Evolutionary conservation across 2,329 filamentous ascomycete species (phyloP), one percentile per base, ranked within the genome.

Genomic region (Aulographum hederae): DNA sequence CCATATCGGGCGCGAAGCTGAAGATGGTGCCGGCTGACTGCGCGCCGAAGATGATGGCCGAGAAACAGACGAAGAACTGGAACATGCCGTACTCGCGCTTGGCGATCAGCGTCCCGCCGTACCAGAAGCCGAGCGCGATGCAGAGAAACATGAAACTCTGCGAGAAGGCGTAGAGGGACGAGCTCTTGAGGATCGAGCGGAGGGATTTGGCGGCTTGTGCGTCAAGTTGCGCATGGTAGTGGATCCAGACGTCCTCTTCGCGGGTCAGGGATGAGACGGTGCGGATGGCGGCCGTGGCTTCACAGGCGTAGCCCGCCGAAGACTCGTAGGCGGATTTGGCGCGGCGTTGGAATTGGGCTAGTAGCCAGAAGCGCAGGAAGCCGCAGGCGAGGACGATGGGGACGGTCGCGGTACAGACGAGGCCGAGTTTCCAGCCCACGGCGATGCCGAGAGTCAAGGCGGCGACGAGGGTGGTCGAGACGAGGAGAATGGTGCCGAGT

Each of bases 1-100:
- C 77, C 78, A 92, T 91, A 41, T 93, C 82, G 1, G 84, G 81
- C 0, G 81, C 81, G 50, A 86, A 93, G 4, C 73, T 82, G 61
- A 89, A 94, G 46, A 86, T 76, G 11, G 74, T 78, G 5, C 86
- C 86, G 2, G 86, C 86, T 3, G 84, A 89, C 52, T 95, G 86
- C 0, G 84, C 78, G 33, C 85, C 82, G 45, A 92, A 94, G 45
- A 94, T 78, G 43, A 95, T 69, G 28, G 82, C 67, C 37, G 76
- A 73, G 56, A 93, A 94, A 45, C 80, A 84, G 29, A 93, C 63
- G 57, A 94, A 95, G 65, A 95, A 95, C 42, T 85, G 77, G 52
- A 86, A 86, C 44, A 82, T 65, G 40, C 56, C 52, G 51, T 89
- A 86, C 48, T 91, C 78, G 30, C 56, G 46, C 34, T 66, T 65